phyloP scores from a whole-genome alignment of 2,329 filamentous ascomycete species.

The Pseudogymnoascus sp. region DNA sequence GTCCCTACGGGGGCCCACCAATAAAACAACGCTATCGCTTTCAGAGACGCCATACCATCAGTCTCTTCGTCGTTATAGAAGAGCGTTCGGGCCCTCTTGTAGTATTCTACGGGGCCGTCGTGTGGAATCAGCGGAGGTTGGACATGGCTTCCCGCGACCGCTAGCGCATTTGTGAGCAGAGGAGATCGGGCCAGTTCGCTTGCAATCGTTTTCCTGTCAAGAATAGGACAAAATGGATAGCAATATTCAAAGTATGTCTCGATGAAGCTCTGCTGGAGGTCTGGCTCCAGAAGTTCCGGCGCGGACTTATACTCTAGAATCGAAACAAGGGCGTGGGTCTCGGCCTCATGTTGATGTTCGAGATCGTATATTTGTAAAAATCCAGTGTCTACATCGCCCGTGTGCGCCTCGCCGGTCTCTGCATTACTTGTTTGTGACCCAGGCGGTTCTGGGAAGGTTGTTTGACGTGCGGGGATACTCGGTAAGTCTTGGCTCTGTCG shows the following conservation, averaged over 20 bases:
- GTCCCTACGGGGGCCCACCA: constrained; percentile 37
- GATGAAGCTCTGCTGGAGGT: constrained; percentile 33
- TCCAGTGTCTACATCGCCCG: constrained; percentile 1
- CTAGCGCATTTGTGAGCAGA: constrained; percentile 33
- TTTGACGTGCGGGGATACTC: not conserved
- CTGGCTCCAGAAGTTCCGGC: constrained; percentile 20
- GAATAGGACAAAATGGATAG: constrained; percentile 36
- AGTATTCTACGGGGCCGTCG: constrained; percentile 32
- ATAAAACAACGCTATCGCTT: constrained; percentile 35
- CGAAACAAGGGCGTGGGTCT: constrained; percentile 26
- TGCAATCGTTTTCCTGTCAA: constrained; percentile 28
- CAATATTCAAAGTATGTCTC: constrained; percentile 37
- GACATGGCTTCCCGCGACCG: constrained; percentile 34
- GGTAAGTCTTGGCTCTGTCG: not conserved
- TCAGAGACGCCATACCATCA: constrained; percentile 31
- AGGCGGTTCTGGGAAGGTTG: not conserved
- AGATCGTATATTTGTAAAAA: not conserved
- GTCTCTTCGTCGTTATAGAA: constrained; percentile 36
- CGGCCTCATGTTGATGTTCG: constrained; percentile 25
- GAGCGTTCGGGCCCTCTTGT: constrained; percentile 32
- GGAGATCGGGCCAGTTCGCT: constrained; percentile 30
- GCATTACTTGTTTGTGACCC: not conserved
- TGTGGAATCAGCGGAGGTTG: constrained; percentile 35
- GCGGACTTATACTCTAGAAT: constrained; percentile 16
- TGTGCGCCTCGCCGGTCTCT: constrained; percentile 2